Evolutionary conservation across 441 rosid genomes (phyloP).

Genomic region (California macrophylla): DNA sequence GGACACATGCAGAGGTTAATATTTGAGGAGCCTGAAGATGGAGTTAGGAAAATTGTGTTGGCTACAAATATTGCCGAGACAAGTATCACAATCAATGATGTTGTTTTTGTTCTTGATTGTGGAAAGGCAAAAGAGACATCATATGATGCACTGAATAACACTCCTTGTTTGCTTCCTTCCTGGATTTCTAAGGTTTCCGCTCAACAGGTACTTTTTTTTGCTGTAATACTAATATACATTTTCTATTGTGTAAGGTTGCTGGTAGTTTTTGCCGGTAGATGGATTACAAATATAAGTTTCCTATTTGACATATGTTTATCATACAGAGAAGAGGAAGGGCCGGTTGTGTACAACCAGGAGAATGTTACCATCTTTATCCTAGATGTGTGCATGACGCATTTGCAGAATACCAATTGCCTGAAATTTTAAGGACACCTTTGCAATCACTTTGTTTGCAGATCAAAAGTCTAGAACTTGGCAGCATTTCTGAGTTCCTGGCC

Average conservation of each 20-base stretch:
- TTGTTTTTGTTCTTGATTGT: constrained; percentile 92
- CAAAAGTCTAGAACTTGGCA: constrained; percentile 79
- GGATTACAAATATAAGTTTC: not conserved
- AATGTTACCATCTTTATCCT: constrained; percentile 91
- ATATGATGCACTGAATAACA: constrained; percentile 95
- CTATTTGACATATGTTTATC: constrained; percentile 15
- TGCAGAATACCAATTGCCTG: constrained; percentile 94
- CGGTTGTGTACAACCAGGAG: constrained; percentile 93
- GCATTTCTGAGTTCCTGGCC: constrained; percentile 84
- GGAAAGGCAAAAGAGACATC: constrained; percentile 99
- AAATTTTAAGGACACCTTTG: constrained; percentile 92
- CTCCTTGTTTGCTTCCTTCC: constrained; percentile 92
- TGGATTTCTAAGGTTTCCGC: constrained; percentile 98
- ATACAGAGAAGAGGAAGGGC: constrained; percentile 92
- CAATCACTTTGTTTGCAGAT: constrained; percentile 99
- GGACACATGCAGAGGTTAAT: constrained; percentile 63
- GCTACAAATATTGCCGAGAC: constrained; percentile 99
- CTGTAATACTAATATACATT: not conserved
- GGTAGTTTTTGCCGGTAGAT: constrained; percentile 7
- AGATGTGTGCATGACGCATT: constrained; percentile 85
- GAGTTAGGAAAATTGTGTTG: constrained; percentile 79
- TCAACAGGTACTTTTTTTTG: constrained; percentile 49
- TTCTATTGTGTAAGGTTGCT: no score
- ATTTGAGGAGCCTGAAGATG: constrained; percentile 68
- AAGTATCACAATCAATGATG: constrained; percentile 88